Base-by-base conservation (phyloP, 2,329 filamentous ascomycete genomes). In the Pseudocercospora eumusae region DNA sequence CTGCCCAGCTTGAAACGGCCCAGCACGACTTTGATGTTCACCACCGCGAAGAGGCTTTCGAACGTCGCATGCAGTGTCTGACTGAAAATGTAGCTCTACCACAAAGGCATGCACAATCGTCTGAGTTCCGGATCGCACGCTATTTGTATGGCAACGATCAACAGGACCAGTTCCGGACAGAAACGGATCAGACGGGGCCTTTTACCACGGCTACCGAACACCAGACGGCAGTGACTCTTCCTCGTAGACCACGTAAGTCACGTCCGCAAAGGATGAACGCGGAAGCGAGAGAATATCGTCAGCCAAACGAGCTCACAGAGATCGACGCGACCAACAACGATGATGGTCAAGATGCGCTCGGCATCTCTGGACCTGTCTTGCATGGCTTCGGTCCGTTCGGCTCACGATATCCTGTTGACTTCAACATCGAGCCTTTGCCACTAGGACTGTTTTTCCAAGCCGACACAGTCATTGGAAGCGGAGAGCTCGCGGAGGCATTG, bases 391-490 rank as follows among this genome's bases (percentile, higher is more conserved):
- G 75, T 31, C 75, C 78, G n/a, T 81, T 77, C 66, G 81, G 80
- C 28, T 78, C 77, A 3, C 75, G 75, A 20, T 86, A 85, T 66
- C 73, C 83, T 1, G 76, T 77, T 10, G 80, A 82, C 64, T 87
- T 87, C 61, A 82, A 83, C 56, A 73, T 85, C 8, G 70, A 70
- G 4, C 81, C 82, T 23, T 71, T 87, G 7, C 75, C 74, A 8
- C 64, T 76, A 6, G 84, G 81, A 1, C 84, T 82, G 0, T 85
- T 80, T 67, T 87, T 86, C 64, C 82, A 84, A 63, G 73, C 79
- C 47, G 78, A 76, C 50, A 86, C 84, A 4, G 84, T 87, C 62
- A 76, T 87, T 61, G 85, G 85, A 27, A 84, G 83, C 66, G 83
- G 83, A 2, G 80, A 83, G 25, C 80, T 87, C 52, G 70, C 73